These are phyloP conservation scores for Ophiocordyceps polyrhachis-furcata DNA, from an alignment of 2,329 filamentous ascomycete genomes.

Conservation along the genomic window DNA sequence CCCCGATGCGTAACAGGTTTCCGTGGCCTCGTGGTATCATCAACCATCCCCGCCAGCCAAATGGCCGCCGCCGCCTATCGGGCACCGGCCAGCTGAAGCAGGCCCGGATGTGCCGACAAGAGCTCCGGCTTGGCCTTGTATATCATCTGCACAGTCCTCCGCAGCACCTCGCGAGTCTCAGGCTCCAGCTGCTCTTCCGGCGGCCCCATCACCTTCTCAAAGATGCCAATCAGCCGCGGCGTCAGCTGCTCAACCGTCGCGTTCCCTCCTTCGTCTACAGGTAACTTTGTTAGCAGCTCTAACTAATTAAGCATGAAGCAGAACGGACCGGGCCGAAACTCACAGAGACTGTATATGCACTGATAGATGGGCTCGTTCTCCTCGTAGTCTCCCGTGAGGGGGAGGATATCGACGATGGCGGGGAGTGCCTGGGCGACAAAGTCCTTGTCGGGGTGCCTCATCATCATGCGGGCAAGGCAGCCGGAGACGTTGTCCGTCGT, in stretches of 20 bases:
- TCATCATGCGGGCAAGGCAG: conserved; percentile 81
- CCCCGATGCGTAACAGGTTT: no score
- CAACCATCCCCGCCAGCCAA: not conserved
- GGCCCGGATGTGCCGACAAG: conserved; percentile 12
- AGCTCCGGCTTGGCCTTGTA: conserved; percentile 17
- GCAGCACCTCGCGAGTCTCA: conserved; percentile 47
- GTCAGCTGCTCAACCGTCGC: conserved; percentile 52
- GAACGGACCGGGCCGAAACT: conserved; percentile 15
- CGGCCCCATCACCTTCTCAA: conserved; percentile 52
- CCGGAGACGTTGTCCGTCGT: conserved; percentile 87
- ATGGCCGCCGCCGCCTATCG: conserved; percentile 1
- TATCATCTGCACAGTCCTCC: conserved; percentile 38
- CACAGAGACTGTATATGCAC: conserved; percentile 76
- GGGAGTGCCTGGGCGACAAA: conserved; percentile 71
- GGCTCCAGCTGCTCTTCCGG: conserved; percentile 60
- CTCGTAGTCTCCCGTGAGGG: conserved; percentile 82
- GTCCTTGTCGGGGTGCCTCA: conserved; percentile 66
- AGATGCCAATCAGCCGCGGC: conserved; percentile 47
- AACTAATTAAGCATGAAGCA: not conserved
- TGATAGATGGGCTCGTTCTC: conserved; percentile 90
- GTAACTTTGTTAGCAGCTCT: conserved; percentile 6
- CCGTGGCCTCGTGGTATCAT: not conserved
- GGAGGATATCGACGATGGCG: conserved; percentile 57
- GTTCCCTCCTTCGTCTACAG: conserved; percentile 45
- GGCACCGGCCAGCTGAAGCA: conserved; percentile 13